Base-by-base conservation (phyloP, 129 eudicot species). In the Flaveria ramosissima region DNA sequence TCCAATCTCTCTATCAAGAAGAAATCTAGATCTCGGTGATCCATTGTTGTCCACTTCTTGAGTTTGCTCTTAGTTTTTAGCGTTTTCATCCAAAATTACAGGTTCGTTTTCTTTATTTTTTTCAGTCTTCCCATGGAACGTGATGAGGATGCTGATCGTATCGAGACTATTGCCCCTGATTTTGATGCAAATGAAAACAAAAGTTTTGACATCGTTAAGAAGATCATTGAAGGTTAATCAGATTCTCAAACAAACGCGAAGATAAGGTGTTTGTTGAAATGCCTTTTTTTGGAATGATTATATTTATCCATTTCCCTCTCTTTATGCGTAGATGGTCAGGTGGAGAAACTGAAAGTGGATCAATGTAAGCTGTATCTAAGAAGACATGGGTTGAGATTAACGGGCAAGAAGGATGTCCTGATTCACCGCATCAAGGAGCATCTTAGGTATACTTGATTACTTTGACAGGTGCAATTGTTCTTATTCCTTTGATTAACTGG, bases 301-400 rank as follows among this genome's bases (percentile, higher is more conserved):
- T 14, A 7, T 62, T 6, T 12, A 62, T 62, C 7, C 3, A 12
- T n/a, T 53, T 6, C 16, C 2, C 68, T 48, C 20, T 1, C 10
- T 70, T 64, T 16, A 51, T 68, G 70, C 42, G 73, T 81, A 90
- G 98, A 14, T 76, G 90, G 89, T 56, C 81, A 68, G 73, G 70
- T 90, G 70, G 91, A 88, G 85, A 88, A 82, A 60, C 78, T 93
- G 84, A 93, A 93, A 83, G 89, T 93, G 72, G 98, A 90, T 0
- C 90, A 90, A 55, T 93, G 96, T 73, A 93, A 93, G 88, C 71
- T 90, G 70, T 93, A 93, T 79, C 61, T 88, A 71, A 93, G 92
- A 78, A 85, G 85, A 84, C 89, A 88, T 67, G 96, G 92, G 36
- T 80, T 93, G 69, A 85, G 98, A 83, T 80, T 90, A 82, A 85